Base-by-base conservation (phyloP, 441 rosid species). In the Pelargonium cotyledonis region DNA sequence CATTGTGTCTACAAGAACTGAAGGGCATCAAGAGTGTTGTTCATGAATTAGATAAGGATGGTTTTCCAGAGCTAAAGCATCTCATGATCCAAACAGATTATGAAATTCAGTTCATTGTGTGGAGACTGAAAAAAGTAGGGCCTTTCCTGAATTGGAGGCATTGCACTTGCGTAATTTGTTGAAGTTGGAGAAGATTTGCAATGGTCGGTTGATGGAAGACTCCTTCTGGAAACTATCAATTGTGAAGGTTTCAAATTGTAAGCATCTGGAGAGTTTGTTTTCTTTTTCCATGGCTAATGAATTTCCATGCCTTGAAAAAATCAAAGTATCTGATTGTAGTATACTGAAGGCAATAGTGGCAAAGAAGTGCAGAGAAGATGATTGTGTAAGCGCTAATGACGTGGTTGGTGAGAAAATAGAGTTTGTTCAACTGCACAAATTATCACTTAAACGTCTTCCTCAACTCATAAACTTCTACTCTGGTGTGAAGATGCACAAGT, bases 361-460 rank as follows among this genome's bases (percentile, higher is more conserved):
- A 0, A 0, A 15, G 6, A 71, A 31, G 43, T 16, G 18, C 8
- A 12, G 47, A 63, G 43, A 18, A 51, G 58, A 51, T 51, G 58
- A 26, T 76, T 44, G 5, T 63, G 23, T n/a, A 8, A 29, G 9
- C 1, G 11, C 12, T 5, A 61, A 14, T 31, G 70, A 63, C n/a
- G 58, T 3, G 41, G 58, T 51, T 2, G 1, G 21, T 15, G 58
- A 51, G 58, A 11, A 51, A 16, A 31, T 74, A 9, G 23, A 71
- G 38, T 47, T 68, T 0, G 6, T 14, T 14, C 71, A 49, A 8
- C 51, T 78, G 41, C n/a, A 5, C 3, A 21, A 1, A 15, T 11
- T 78, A 68, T 61, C 40, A 5, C 26, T 78, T 0, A 63, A 43
- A n/a, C 2, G 3, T 51, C 71, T 78, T 18, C 78, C 78, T 0